phyloP scores from a whole-genome alignment of 2,329 filamentous ascomycete species.

The Ilyonectria mors-panacis region DNA sequence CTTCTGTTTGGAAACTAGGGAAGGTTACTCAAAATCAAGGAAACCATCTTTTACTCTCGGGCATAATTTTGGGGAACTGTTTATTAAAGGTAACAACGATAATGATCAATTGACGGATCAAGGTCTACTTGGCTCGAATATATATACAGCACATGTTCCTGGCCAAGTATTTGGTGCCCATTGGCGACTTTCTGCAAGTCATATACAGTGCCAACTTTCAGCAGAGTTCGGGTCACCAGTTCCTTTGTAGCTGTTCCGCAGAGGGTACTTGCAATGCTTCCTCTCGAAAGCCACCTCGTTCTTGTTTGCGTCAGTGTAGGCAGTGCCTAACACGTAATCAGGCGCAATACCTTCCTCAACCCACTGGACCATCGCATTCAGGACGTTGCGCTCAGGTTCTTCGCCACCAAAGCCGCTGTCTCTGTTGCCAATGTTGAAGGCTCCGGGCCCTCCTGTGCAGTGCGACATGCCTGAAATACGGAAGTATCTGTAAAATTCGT shows the following conservation, averaged over 20 bases:
- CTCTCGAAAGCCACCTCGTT: constrained; percentile 49
- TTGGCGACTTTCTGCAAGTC: neutral
- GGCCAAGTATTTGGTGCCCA: neutral
- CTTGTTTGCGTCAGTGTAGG: constrained; percentile 48
- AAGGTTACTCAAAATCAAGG: too few species aligned
- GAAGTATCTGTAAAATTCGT: constrained; percentile 67
- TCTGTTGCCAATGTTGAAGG: constrained; percentile 52
- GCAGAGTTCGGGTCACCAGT: constrained; percentile 45
- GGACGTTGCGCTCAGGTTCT: constrained; percentile 59
- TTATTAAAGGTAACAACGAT: too few species aligned
- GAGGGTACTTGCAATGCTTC: constrained; percentile 54
- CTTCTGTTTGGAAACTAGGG: too few species aligned
- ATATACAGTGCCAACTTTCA: constrained; percentile 46
- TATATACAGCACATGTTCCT: neutral
- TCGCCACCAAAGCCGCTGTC: constrained; percentile 33
- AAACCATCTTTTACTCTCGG: too few species aligned
- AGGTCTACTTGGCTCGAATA: neutral
- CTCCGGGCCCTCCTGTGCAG: constrained; percentile 62
- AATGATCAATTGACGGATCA: neutral
- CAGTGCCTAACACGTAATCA: constrained; percentile 55
- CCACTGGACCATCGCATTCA: constrained; percentile 64
- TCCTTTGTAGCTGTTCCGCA: constrained; percentile 51
- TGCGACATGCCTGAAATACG: constrained; percentile 65
- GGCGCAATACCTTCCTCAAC: constrained; percentile 60
- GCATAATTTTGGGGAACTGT: too few species aligned